phyloP scores from a whole-genome alignment of 192 early-diverging fungal genomes.

The Coemansia sp. region DNA sequence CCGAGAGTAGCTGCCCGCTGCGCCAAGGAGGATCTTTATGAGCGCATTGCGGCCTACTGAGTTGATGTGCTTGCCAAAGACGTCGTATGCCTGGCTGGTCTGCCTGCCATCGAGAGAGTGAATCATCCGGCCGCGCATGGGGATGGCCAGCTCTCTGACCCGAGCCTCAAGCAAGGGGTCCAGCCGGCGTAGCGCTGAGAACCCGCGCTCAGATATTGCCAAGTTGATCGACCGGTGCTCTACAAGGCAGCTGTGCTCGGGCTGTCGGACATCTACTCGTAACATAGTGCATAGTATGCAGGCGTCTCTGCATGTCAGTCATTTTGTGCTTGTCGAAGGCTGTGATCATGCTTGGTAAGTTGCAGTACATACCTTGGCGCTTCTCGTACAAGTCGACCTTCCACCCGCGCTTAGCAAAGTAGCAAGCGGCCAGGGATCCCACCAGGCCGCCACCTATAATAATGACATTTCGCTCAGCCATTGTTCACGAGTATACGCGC shows the following conservation, averaged over 20 bases:
- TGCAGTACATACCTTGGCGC: conserved; percentile 54
- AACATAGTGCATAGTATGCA: neutral
- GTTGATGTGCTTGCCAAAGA: conserved; percentile 91
- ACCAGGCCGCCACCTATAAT: conserved; percentile 95
- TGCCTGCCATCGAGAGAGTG: conserved; percentile 72
- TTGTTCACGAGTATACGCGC: neutral
- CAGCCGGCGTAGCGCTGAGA: conserved; percentile 74
- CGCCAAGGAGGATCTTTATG: conserved; percentile 77
- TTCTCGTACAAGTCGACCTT: conserved; percentile 82
- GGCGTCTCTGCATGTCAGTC: neutral
- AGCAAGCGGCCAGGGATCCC: conserved; percentile 82
- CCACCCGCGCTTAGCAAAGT: conserved; percentile 91
- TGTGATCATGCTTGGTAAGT: conserved; percentile 6
- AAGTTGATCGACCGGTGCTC: conserved; percentile 88
- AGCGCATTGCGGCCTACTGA: conserved; percentile 83
- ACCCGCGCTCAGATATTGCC: conserved; percentile 83
- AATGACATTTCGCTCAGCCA: conserved; percentile 35
- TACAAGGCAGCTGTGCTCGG: conserved; percentile 54
- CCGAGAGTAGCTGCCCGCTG: conserved; percentile 63
- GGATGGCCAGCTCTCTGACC: conserved; percentile 71
- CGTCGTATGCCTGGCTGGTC: conserved; percentile 80
- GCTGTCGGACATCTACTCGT: conserved; percentile 61
- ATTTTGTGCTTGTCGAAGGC: neutral
- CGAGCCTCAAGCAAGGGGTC: conserved; percentile 64
- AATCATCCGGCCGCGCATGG: conserved; percentile 93